These are phyloP conservation scores for Calonectria pauciramosa DNA, from an alignment of 2,329 filamentous ascomycete species.

Conservation along the genomic window DNA sequence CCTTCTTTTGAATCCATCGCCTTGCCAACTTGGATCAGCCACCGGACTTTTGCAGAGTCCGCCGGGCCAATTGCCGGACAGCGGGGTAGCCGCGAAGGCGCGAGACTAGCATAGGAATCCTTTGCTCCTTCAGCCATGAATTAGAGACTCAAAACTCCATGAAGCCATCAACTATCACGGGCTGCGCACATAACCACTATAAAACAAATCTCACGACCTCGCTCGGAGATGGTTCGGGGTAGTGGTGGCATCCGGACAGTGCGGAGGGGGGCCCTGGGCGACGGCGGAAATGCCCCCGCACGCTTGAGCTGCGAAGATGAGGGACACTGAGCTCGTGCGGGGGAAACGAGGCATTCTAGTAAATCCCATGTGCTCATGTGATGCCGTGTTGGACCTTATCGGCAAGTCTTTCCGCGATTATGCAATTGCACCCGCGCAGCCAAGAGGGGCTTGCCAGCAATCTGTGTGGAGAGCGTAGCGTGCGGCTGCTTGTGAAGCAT, in stretches of 20 bases:
- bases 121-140: background rate
- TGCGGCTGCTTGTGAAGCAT: background rate
- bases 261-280: background rate
- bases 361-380: constrained; percentile 6
- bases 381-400: background rate
- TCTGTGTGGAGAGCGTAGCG: background rate
- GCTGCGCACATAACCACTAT: background rate
- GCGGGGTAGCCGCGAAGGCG: constrained; percentile 9
- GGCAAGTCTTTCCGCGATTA: constrained; percentile 15
- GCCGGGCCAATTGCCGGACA: constrained; percentile 9
- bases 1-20: background rate
- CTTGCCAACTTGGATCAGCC: background rate
- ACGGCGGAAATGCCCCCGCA: constrained; percentile 21
- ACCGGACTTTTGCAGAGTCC: constrained; percentile 19
- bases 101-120: background rate
- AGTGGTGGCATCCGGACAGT: background rate
- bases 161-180: background rate
- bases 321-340: constrained; percentile 3
- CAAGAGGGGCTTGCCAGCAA: background rate
- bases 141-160: background rate
- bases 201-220: background rate
- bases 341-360: background rate
- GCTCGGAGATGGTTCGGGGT: constrained; percentile 1
- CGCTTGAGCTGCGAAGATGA: background rate
- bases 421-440: constrained; percentile 8